phyloP scores from a whole-genome alignment of 164 flowering plant species.

The Saururus chinensis region DNA sequence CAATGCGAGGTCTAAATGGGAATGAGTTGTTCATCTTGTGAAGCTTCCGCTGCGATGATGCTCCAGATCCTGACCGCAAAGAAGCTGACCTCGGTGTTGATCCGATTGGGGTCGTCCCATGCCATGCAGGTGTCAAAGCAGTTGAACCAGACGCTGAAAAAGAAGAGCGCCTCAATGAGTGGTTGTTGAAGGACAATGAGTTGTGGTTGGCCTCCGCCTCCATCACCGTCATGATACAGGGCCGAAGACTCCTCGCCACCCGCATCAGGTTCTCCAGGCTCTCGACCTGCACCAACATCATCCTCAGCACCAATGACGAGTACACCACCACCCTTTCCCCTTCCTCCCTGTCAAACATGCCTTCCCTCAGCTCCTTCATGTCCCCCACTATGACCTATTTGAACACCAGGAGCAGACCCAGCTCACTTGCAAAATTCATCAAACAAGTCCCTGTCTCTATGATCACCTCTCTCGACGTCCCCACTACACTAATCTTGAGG shows the following conservation, averaged over 20 bases:
- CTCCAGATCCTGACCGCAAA: slow-evolving; percentile 28
- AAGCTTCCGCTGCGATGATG: slow-evolving; percentile 42
- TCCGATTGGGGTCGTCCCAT: slow-evolving; percentile 20
- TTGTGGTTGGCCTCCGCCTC: slow-evolving; percentile 49
- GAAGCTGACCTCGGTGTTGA: slow-evolving; percentile 14
- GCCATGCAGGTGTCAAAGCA: slow-evolving; percentile 30
- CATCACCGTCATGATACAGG: slow-evolving; percentile 31
- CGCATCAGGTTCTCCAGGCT: no score
- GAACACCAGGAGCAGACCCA: no score
- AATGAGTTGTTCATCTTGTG: no score
- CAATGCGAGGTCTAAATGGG: no score
- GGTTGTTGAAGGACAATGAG: slow-evolving; percentile 28
- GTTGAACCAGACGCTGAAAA: slow-evolving; percentile 36
- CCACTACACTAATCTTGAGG: slow-evolving; percentile 38
- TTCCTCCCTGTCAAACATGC: no score
- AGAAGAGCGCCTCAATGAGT: slow-evolving; percentile 47
- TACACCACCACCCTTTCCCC: no score
- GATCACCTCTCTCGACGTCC: slow-evolving; percentile 10
- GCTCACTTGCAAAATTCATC: no score
- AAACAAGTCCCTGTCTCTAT: no score
- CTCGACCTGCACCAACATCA: no score
- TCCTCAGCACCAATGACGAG: no score
- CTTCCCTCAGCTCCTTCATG: no score
- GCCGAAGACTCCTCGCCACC: slow-evolving; percentile 29
- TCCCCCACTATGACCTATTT: no score